Evolutionary conservation across 2,329 filamentous ascomycete genomes (phyloP), one percentile per base, ranked within the genome.

Genomic region (Apiospora marii): DNA sequence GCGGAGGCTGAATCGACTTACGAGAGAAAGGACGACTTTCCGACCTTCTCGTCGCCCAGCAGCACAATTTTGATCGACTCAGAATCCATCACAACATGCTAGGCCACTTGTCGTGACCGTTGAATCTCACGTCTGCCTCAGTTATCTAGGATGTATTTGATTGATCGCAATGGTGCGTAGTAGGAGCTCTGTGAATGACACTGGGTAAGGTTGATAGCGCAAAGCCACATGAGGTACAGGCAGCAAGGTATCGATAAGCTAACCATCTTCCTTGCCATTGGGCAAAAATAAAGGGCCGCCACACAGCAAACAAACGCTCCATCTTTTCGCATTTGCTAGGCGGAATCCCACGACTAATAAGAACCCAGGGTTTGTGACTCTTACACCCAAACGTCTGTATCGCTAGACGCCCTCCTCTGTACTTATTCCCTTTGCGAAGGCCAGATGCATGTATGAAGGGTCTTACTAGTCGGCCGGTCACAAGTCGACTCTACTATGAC

Each of bases 1-100:
- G 19, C 16, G 10, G 58, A 24, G 58, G 34, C 30, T 4, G 2
- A 13, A 30, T 22, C 41, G 76, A 86, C 89, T 75, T 78, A 91
- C 89, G 89, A 90, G 77, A 91, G 79, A 79, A 91, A 91, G 0
- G 87, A 89, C 30, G 88, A 89, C 80, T 91, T 92, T 71, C 89
- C 89, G 74, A 88, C 88, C 77, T 84, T 84, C 73, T 87, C 85
- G 80, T 91, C 89, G 44, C 90, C 89, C n/a, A 91, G 82, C 27
- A 91, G 79, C 41, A 91, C 79, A 19, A 91, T 82, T n/a, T 83
- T 88, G 76, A 90, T 82, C 68, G 83, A 83, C 71, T 86, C 80
- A 49, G 83, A 76, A 70, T 89, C 87, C 85, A 88, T 88, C 70
- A n/a, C 58, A 14, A 4, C 19, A 64, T n/a, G 3, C 4, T 24